Evolutionary conservation across 805 yeast genomes (phyloP).

Genomic region (Monosporozyma unispora): DNA sequence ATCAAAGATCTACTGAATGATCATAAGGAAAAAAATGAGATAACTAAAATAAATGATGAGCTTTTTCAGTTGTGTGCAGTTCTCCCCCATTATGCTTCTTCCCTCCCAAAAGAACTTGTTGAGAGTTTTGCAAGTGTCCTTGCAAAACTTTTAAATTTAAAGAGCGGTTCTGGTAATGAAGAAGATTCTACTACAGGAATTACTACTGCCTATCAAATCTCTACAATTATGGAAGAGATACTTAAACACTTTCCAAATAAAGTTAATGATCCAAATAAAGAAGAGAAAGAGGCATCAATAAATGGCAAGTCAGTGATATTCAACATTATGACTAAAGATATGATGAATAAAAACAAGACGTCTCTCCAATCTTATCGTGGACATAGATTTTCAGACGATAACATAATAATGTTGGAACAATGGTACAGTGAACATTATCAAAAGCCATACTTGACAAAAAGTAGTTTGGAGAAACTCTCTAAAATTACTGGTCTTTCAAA

Average conservation of each 20-base stretch:
- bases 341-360: conserved; percentile 6
- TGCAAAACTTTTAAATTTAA: conserved; percentile 1
- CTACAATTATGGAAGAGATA: conserved; percentile 6
- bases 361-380: conserved; percentile 12
- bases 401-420: conserved; percentile 9
- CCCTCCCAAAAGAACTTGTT: conserved; percentile 6
- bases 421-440: conserved; percentile 13
- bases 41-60: conserved; percentile 7
- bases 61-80: conserved; percentile 8
- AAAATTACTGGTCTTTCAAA: conserved; percentile 12
- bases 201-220: conserved; percentile 9
- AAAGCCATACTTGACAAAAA: conserved; percentile 15
- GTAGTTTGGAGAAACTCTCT: conserved; percentile 6
- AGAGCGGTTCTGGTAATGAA: conserved; percentile 1
- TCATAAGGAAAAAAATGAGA: conserved; percentile 2
- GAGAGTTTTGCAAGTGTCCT: background rate
- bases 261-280: background rate
- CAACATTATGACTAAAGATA: conserved; percentile 13
- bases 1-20: conserved; percentile 16
- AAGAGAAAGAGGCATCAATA: background rate
- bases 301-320: conserved; percentile 5
- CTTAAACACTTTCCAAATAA: conserved; percentile 1
- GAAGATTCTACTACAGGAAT: conserved; percentile 8
- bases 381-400: conserved; percentile 14
- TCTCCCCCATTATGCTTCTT: conserved; percentile 5